Conservation (phyloP, 225 moss, liverwort and hornwort genomes). For the Polytrichum commune region DNA sequence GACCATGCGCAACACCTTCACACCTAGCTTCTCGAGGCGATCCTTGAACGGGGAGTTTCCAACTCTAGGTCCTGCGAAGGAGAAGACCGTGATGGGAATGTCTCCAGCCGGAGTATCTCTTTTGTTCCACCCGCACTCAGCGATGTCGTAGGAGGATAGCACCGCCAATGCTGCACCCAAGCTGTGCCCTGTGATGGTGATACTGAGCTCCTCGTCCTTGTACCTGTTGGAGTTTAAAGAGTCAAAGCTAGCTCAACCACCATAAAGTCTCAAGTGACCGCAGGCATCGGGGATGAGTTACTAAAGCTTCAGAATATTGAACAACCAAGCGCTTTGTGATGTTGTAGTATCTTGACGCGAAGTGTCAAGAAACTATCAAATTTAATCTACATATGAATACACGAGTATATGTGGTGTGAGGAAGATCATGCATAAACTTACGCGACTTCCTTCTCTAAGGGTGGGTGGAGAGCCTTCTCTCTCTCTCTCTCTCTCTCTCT, state of each 20-base stretch:
- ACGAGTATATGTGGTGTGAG: not conserved
- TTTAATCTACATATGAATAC: too few relatives aligned
- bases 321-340: too few relatives aligned
- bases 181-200: slow-evolving; percentile 28
- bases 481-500: too few relatives aligned
- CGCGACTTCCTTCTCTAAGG: too few relatives aligned
- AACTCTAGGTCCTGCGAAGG: slow-evolving; percentile 70
- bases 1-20: slow-evolving; percentile 65
- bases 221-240: not conserved
- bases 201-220: slow-evolving; percentile 36
- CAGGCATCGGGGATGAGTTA: too few relatives aligned
- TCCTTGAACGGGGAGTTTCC: slow-evolving; percentile 68
- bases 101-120: not conserved
- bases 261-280: too few relatives aligned
- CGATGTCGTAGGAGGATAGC: slow-evolving; percentile 30
- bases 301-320: too few relatives aligned
- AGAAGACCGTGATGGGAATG: slow-evolving; percentile 58
- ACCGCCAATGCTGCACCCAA: slow-evolving; percentile 33
- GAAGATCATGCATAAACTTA: not conserved
- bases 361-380: too few relatives aligned
- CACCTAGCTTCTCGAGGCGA: slow-evolving; percentile 45
- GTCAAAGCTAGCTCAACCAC: too few relatives aligned
- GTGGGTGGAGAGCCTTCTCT: too few relatives aligned
- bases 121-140: slow-evolving; percentile 44
- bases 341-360: too few relatives aligned